phyloP scores from a whole-genome alignment of 495 filamentous ascomycete genomes.

The Trichocladium uniseriatum region DNA sequence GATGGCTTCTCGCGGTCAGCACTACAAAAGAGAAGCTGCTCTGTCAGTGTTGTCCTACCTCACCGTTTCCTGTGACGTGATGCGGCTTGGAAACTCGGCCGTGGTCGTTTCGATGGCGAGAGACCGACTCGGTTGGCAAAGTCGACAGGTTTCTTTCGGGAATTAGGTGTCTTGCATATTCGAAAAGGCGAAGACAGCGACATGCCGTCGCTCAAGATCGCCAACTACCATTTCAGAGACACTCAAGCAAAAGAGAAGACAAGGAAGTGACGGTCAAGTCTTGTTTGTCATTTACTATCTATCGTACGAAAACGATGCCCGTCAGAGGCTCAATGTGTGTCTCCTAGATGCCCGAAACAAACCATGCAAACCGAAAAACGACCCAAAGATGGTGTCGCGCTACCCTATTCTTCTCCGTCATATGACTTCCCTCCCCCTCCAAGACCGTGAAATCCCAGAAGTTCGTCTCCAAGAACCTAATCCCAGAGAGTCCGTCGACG shows the following conservation, averaged over 20 bases:
- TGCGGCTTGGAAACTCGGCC: too few relatives aligned
- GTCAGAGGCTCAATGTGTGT: neutral
- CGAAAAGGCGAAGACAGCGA: neutral
- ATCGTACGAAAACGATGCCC: neutral
- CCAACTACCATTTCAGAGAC: neutral
- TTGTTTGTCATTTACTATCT: neutral
- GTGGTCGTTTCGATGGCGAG: too few relatives aligned
- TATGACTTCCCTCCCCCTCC: neutral
- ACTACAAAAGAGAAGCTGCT: too few relatives aligned
- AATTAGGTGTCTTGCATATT: neutral
- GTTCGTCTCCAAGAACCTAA: conserved; percentile 5
- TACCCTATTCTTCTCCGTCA: neutral
- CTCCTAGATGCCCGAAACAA: neutral
- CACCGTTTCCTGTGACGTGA: too few relatives aligned
- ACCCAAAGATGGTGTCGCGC: neutral
- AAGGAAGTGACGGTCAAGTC: neutral
- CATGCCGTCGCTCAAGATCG: neutral
- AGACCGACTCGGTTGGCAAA: too few relatives aligned
- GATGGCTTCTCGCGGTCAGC: too few relatives aligned
- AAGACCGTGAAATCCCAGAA: conserved; percentile 3
- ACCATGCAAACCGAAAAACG: neutral
- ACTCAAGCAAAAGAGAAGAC: neutral
- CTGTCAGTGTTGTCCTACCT: too few relatives aligned
- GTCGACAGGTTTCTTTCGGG: too few relatives aligned
- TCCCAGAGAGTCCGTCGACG: conserved; percentile 5